A percentile compares a stretch with the other conserved stretches of the same genome.
These are phyloP conservation scores for Thraustochytrium striatum DNA, from an alignment of 352 stramenopile species.

Conservation along the genomic window DNA sequence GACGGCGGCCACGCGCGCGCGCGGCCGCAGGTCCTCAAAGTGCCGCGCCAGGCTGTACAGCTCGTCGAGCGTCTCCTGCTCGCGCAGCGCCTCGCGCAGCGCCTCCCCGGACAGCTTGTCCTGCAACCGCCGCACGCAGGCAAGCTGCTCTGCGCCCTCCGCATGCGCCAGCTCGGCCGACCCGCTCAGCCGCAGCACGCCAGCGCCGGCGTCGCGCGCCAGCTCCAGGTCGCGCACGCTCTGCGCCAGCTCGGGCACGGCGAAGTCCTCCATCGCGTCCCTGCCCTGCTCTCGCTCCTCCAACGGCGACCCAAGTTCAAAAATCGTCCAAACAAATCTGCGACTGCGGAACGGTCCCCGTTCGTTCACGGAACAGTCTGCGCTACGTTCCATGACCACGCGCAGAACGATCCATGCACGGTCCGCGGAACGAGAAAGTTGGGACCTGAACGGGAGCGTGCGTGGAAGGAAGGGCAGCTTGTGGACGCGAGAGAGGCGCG, in stretches of 20 bases:
- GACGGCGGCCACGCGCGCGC: not conserved
- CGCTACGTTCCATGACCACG: too few species aligned
- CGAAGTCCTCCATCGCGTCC: constrained; percentile 28
- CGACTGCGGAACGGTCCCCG: too few species aligned
- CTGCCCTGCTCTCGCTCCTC: too few species aligned
- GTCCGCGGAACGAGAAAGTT: too few species aligned
- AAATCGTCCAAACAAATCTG: too few species aligned
- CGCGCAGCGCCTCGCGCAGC: not conserved
- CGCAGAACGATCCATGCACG: too few species aligned
- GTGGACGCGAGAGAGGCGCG: too few species aligned
- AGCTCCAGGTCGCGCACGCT: constrained; percentile 42
- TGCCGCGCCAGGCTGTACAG: constrained; percentile 36
- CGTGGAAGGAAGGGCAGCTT: too few species aligned
- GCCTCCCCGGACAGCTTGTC: not conserved
- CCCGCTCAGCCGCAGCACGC: not conserved
- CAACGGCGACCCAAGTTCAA: too few species aligned
- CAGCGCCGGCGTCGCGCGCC: not conserved
- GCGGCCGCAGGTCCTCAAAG: constrained; percentile 5
- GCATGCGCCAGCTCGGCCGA: not conserved
- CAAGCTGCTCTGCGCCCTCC: not conserved
- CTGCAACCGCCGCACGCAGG: not conserved
- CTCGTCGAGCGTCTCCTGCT: constrained; percentile 17
- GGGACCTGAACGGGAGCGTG: too few species aligned
- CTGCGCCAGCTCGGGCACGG: constrained; percentile 9
- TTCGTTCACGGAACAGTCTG: too few species aligned